Evolutionary conservation across 2,329 filamentous ascomycete genomes (phyloP), one percentile per base, ranked within the genome.

Genomic region (Coniella vitis): DNA sequence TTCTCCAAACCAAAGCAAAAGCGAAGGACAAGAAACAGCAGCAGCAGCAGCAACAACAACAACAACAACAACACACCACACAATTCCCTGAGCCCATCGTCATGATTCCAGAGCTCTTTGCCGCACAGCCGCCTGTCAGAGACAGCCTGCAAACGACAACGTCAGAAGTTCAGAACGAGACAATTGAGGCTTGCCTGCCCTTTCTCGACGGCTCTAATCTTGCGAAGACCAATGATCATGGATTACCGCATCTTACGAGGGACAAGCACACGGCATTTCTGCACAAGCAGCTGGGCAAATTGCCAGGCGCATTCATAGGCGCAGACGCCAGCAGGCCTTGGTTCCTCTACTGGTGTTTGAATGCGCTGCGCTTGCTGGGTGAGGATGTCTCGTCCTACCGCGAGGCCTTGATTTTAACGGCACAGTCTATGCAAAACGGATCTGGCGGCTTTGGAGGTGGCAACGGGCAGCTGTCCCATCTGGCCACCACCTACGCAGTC

Each of bases 341-440:
- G 93, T 79, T 95, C 60, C 76, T 95, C 55, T 97, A 96, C 70
- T 98, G 93, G 93, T 86, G 80, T 46, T 72, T 97, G 47, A 80
- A 84, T 31, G 89, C 80, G 2, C 72, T 98, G 55, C 73, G 77
- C 21, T 73, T 90, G 31, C 70, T 98, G 43, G 90, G 88, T 41
- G 81, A 90, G 61, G 87, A 95, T 63, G 72, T 79, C 41, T 67
- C 67, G 29, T 66, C 80, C 35, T 91, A 88, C 65, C 79, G 84
- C 48, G 71, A 85, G 55, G 75, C 78, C 68, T 79, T 91, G 51
- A 70, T 87, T 44, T 78, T 82, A 52, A 96, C 90, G 7, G 83
- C 93, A 44, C 76, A 75, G 41, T 81, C 87, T 38, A 83, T 91
- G 68, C 93, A 97, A 68, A 94, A 96, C 65, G 65, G 73, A 19